Evolutionary conservation across 228 moss, liverwort and hornwort species (phyloP), one percentile per base, ranked within the genome.

Genomic region (Sphagnum magellanicum): DNA sequence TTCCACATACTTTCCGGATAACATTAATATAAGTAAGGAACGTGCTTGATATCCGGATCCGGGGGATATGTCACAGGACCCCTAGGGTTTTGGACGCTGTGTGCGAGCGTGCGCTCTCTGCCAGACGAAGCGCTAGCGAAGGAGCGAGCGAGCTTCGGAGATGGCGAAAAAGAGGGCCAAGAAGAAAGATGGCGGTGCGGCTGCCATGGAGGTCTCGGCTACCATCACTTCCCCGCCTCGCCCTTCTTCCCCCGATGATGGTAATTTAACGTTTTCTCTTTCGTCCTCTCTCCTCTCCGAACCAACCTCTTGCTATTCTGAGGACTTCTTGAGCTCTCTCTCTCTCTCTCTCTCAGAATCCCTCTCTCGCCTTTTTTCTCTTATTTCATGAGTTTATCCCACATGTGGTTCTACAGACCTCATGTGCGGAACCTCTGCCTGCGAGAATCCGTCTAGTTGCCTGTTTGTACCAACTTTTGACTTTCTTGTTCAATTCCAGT

Each of bases 151-250:
- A 4, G 60, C 60, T 60, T 5, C 60, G 7, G 60, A 14, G n/a
- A 60, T 60, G 60, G 10, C 13, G 60, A 60, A 60, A 16, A 60
- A 60, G 60, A 60, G 10, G 60, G 16, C 14, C n/a, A 67, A 16
- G 11, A 67, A 67, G 51, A 67, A 67, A 67, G 67, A 53, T 4
- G 55, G 67, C 12, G 67, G 67, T 8, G 16, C 52, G 10, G 6
- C 13, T 17, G 67, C 67, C 16, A 67, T 67, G 67, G 67, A 67
- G 52, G 53, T 67, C 7, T 14, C 52, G 5, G 67, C 52, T 32
- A 32, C 32, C 32, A 32, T 32, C 3, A 32, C 32, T 32, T 32
- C 32, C 32, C 32, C 32, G 3, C 32, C 32, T 32, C 32, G 32
- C 32, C 32, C 32, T 32, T 32, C 32, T 32, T 32, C 32, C 32